Base-by-base conservation (phyloP, 2,329 filamentous ascomycete genomes). In the Aspergillus sojae region DNA sequence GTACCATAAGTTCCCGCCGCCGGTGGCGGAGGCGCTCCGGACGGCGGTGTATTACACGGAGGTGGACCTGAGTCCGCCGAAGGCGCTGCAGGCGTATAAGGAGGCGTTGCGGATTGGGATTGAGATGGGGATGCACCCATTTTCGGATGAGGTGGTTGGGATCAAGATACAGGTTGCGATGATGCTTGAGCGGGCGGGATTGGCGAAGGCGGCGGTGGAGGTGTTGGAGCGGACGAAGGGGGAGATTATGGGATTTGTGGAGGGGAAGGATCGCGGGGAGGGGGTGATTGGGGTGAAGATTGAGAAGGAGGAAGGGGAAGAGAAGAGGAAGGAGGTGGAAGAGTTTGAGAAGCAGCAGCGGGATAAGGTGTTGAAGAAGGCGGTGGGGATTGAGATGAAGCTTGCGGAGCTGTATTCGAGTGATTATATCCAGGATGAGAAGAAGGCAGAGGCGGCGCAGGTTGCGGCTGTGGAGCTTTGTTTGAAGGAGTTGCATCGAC, bases 81-180 rank as follows among this genome's bases (percentile, higher is more conserved):
- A 91, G 60, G 94, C 94, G 0, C 83, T 96, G 63, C 91, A 92
- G 69, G 92, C 92, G 77, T 98, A 97, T 77, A 89, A 89, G 71
- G 86, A 91, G 68, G 93, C 94, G 3, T 82, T 98, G 62, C 83
- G 89, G 66, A 84, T 90, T 58, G 93, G 93, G 62, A 82, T 88
- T 57, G 88, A 92, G 72, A 74, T 91, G 57, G 88, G 89, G 0
- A 87, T 99, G 81, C 93, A 98, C 74, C 92, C 92, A 0, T 96
- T 94, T 75, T 94, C 91, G 4, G 91, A 97, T 70, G 94, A 97
- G 75, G 89, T 97, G 39, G 84, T 97, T 69, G 95, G 95, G 10
- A 89, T 98, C 58, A 92, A 93, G 73, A 89, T 98, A 57, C 89
- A 94, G 74, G 84, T 96, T 10, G 89, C 92, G 1, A 85, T 85